Evolutionary conservation across 1,284 basidiomycete genomes (phyloP), one percentile per base, ranked within the genome.

Genomic region (Takashimella koratensis): DNA sequence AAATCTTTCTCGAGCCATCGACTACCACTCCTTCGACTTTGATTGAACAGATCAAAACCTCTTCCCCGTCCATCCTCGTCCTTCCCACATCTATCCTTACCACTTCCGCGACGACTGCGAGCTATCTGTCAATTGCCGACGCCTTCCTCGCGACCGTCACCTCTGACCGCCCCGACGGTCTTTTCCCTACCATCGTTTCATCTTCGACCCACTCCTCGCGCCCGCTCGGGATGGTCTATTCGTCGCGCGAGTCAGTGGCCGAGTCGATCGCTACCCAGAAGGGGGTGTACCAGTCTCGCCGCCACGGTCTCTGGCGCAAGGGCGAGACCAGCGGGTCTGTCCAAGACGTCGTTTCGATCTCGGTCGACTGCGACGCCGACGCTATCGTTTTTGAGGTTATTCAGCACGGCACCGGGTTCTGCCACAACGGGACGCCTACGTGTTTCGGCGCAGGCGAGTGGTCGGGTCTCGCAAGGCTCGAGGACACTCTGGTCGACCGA

Each of bases 241-340:
- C 96, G n/a, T 98, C 96, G 12, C 69, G 76, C 45, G 86, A 88
- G 66, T 95, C 91, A 3, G 82, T 98, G 60, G 84, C 83, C 57
- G 88, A 94, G 73, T 89, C 88, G 60, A 92, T 99, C 68, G 63
- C 84, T 46, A 88, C 91, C 2, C 91, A 92, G 27, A 87, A 86
- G 66, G 96, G 95, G 24, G 87, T 96, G 39, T 99, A 99, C 76
- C 93, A 98, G 72, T 97, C 92, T 19, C 86, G 96, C 60, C 93
- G 93, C 67, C 90, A 94, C 69, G 94, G 94, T 6, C 78, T 98
- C 19, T 99, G 96, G 96, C 82, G 89, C 57, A 99, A 99, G 75
- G 96, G 96, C 22, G 94, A 91, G 76, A 96, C 93, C 0, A 93
- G 89, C 20, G 96, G 96, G 22, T 87, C 94, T 8, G 92, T 88